phyloP scores from a whole-genome alignment of 495 filamentous ascomycete species.

The Talaromyces nanjingensis region DNA sequence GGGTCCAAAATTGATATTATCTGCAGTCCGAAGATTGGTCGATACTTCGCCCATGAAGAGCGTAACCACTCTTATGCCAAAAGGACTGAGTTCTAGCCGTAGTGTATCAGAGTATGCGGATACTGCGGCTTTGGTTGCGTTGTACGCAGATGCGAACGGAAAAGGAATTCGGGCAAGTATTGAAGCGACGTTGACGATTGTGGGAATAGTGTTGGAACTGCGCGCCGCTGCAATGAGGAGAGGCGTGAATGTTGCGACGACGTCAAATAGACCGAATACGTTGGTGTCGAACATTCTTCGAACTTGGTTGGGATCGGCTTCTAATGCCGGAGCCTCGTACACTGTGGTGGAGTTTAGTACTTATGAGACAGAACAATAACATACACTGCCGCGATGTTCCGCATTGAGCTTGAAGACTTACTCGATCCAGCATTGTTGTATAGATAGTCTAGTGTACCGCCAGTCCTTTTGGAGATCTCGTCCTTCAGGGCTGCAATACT shows the following conservation, averaged over 20 bases:
- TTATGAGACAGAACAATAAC: background rate
- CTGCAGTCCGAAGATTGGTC: constrained; percentile 7
- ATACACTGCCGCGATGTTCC: background rate
- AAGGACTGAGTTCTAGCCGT: constrained; percentile 39
- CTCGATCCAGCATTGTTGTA: constrained; percentile 34
- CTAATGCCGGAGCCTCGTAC: constrained; percentile 23
- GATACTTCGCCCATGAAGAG: constrained; percentile 20
- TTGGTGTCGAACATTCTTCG: constrained; percentile 36
- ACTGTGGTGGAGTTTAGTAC: constrained; percentile 4
- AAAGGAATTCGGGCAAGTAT: background rate
- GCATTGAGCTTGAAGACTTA: background rate
- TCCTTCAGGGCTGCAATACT: constrained; percentile 13
- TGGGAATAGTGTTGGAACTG: background rate
- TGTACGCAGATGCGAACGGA: constrained; percentile 11
- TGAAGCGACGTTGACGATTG: constrained; percentile 2
- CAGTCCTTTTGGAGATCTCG: constrained; percentile 8
- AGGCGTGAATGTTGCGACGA: constrained; percentile 30
- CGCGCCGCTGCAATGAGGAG: constrained; percentile 17
- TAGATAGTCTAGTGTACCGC: constrained; percentile 25
- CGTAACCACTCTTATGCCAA: constrained; percentile 48
- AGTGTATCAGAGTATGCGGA: constrained; percentile 18
- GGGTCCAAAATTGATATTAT: background rate
- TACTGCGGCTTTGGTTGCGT: constrained; percentile 23
- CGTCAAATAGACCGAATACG: constrained; percentile 27
- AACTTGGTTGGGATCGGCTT: constrained; percentile 22